Percentiles rank a stretch among this genome's conserved stretches.
These are phyloP conservation scores for Ogataea chonburiensis DNA, from an alignment of 805 yeast species.

Conservation along the genomic window DNA sequence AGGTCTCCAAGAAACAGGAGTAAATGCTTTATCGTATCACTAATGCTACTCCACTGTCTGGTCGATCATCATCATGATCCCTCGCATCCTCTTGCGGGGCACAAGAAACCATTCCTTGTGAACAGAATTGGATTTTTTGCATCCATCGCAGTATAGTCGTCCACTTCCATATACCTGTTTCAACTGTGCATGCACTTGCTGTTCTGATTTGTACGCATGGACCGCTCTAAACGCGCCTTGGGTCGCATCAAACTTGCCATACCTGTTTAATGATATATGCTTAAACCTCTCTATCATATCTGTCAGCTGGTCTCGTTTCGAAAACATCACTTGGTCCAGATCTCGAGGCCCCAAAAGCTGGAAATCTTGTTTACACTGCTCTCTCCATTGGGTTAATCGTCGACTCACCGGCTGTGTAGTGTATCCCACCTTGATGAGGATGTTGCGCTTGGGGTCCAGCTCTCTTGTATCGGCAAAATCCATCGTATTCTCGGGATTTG, in stretches of 20 bases:
- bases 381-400: conserved; percentile 52
- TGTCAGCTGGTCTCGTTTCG: conserved; percentile 19
- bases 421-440: conserved; percentile 52
- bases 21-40: too few species aligned
- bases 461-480: conserved; percentile 31
- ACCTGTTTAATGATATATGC: conserved; percentile 8
- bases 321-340: conserved; percentile 18
- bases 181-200: conserved; percentile 40
- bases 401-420: conserved; percentile 45
- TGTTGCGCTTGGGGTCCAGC: conserved; percentile 38
- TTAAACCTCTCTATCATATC: conserved; percentile 15
- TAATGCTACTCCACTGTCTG: conserved; percentile 9
- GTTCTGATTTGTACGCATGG: conserved; percentile 40
- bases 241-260: conserved; percentile 24
- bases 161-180: conserved; percentile 46
- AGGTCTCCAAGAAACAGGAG: conserved; percentile 25
- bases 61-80: conserved; percentile 38
- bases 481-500: conserved; percentile 13
- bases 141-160: conserved; percentile 47
- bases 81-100: conserved; percentile 40
- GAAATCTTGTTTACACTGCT: conserved; percentile 48
- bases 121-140: conserved; percentile 26
- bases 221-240: conserved; percentile 38
- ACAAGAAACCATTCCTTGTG: conserved; percentile 61
- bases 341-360: conserved; percentile 38